These are phyloP conservation scores for Talaromyces sp. DNA, from an alignment of 2,329 filamentous ascomycete species.

Conservation along the genomic window DNA sequence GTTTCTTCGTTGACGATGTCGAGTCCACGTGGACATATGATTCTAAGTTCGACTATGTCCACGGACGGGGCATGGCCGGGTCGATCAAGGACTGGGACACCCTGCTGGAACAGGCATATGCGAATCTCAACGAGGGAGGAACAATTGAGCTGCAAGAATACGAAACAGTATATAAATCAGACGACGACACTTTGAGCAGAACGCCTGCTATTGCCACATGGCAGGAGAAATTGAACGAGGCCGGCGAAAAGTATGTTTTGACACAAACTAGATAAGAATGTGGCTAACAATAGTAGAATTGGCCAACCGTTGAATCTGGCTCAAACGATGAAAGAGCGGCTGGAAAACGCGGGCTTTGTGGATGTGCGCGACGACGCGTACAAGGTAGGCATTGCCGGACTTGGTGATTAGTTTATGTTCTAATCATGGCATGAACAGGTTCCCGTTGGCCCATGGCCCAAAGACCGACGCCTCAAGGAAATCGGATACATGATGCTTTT, in stretches of 20 bases:
- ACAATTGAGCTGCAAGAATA: slow-evolving; percentile 25
- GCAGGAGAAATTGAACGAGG: slow-evolving; percentile 10
- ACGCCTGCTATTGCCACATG: slow-evolving; percentile 5
- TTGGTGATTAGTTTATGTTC: too few relatives aligned
- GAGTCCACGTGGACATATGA: slow-evolving; percentile 24
- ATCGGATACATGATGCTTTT: slow-evolving; percentile 14
- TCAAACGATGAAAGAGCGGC: slow-evolving; percentile 1
- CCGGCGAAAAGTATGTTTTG: slow-evolving; percentile 4
- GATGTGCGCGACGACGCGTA: slow-evolving; percentile 10
- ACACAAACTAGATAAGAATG: not conserved
- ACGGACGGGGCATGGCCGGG: slow-evolving; percentile 21
- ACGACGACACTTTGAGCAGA: slow-evolving; percentile 8
- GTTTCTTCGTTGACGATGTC: slow-evolving; percentile 20
- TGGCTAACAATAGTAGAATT: not conserved
- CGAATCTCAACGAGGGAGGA: slow-evolving; percentile 23
- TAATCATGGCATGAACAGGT: not conserved
- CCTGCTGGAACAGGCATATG: slow-evolving; percentile 20
- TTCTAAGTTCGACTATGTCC: slow-evolving; percentile 23
- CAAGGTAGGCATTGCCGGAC: slow-evolving; percentile 1
- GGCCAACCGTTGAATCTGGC: slow-evolving; percentile 6
- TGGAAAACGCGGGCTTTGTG: slow-evolving; percentile 7
- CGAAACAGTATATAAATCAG: slow-evolving; percentile 14
- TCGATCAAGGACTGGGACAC: slow-evolving; percentile 24
- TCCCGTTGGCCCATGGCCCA: slow-evolving; percentile 22
- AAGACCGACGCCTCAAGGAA: slow-evolving; percentile 19